phyloP scores from a whole-genome alignment of 176 grass and related monocot species.

The Cenchrus americanus region DNA sequence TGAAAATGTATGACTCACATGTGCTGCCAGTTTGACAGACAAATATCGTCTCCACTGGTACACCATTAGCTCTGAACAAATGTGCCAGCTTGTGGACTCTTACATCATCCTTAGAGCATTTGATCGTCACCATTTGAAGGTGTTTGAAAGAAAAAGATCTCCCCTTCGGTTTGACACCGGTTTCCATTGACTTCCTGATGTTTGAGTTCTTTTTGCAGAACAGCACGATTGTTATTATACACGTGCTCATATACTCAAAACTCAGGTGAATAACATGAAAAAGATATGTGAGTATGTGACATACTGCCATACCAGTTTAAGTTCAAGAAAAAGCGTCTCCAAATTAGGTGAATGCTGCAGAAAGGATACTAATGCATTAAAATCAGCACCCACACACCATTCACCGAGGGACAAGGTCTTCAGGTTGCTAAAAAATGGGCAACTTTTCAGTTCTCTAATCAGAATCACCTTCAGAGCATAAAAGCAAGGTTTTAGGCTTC shows the following conservation, averaged over 20 bases:
- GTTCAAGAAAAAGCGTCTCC: constrained; percentile 39
- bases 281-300: neutral
- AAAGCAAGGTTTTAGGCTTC: neutral
- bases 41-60: constrained; percentile 33
- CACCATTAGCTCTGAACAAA: constrained; percentile 22
- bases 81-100: constrained; percentile 40
- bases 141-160: constrained; percentile 36
- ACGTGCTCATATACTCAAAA: neutral
- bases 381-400: constrained; percentile 42
- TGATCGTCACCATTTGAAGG: constrained; percentile 44
- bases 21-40: constrained; percentile 14
- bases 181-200: neutral
- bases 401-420: constrained; percentile 45
- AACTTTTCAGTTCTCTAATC: constrained; percentile 11
- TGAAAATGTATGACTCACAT: neutral
- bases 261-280: neutral
- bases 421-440: constrained; percentile 37
- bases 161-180: neutral
- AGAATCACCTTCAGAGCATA: constrained; percentile 42
- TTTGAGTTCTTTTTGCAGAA: constrained; percentile 11
- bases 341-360: constrained; percentile 34
- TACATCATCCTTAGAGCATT: constrained; percentile 40
- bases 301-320: constrained; percentile 17
- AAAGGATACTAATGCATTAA: constrained; percentile 8
- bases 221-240: neutral